Percentiles rank a stretch among this genome's conserved stretches.
Conservation (phyloP, 2,329 filamentous ascomycete species). For the Cryphonectria nitschkei region DNA sequence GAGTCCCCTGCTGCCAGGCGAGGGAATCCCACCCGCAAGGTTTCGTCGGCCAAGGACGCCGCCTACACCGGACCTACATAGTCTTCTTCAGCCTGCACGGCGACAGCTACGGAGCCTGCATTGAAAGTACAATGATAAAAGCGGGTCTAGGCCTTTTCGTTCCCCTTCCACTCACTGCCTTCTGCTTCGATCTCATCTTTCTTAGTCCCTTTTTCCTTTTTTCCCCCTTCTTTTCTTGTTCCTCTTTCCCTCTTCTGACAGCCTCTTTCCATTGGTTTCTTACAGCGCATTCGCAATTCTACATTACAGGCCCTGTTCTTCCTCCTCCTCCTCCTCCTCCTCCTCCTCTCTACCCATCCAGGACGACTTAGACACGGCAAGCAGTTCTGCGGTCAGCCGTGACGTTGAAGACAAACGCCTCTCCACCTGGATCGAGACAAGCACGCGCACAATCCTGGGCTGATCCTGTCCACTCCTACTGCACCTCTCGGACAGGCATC, state of each 20-base stretch:
- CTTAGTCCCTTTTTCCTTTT: conserved; percentile 6
- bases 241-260: conserved; percentile 3
- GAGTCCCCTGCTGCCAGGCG: conserved; percentile 4
- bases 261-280: background rate
- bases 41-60: conserved; percentile 3
- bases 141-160: conserved; percentile 23
- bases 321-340: no score
- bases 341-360: background rate
- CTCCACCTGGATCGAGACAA: conserved; percentile 6
- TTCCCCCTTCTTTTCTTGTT: background rate
- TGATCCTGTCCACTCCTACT: conserved; percentile 10
- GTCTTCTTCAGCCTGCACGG: conserved; percentile 11
- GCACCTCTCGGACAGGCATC: conserved; percentile 25
- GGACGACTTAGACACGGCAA: conserved; percentile 12
- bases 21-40: background rate
- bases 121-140: conserved; percentile 16
- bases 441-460: conserved; percentile 15
- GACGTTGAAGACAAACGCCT: conserved; percentile 15
- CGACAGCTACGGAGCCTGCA: conserved; percentile 15
- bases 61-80: conserved; percentile 8
- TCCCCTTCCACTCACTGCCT: conserved; percentile 12
- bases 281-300: background rate
- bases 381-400: conserved; percentile 21
- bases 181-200: conserved; percentile 6
- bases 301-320: background rate